Percentiles rank a stretch among this genome's conserved stretches.
phyloP scores from a whole-genome alignment of 2,329 filamentous ascomycete species.

The Acarospora socialis region DNA sequence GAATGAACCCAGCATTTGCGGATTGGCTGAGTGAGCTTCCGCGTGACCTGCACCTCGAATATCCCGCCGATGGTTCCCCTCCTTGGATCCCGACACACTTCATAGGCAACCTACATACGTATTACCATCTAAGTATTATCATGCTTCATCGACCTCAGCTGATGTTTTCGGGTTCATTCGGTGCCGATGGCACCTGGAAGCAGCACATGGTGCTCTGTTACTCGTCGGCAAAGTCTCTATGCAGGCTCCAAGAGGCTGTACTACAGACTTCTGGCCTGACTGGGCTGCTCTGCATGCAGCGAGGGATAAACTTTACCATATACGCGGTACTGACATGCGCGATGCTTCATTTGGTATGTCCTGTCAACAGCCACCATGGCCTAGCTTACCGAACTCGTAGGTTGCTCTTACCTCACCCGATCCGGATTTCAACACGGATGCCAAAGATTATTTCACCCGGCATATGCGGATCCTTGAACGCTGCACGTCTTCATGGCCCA shows the following conservation, averaged over 20 bases:
- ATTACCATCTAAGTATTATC: conserved; percentile 74
- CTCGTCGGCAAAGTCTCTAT: conserved; percentile 68
- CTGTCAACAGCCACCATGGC: conserved; percentile 14
- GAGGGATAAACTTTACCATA: conserved; percentile 91
- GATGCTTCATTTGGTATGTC: conserved; percentile 69
- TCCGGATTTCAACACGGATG: conserved; percentile 70
- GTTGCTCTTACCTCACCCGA: conserved; percentile 89
- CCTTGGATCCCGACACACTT: conserved; percentile 81
- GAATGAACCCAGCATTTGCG: conserved; percentile 62
- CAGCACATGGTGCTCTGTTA: conserved; percentile 79
- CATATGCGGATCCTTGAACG: conserved; percentile 90
- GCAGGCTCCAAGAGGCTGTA: conserved; percentile 73
- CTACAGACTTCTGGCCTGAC: conserved; percentile 61
- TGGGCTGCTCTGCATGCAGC: conserved; percentile 79
- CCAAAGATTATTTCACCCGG: conserved; percentile 75
- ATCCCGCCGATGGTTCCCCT: conserved; percentile 61
- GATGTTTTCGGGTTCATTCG: conserved; percentile 58
- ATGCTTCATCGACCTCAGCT: conserved; percentile 81
- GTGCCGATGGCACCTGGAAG: conserved; percentile 64
- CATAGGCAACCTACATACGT: conserved; percentile 75
- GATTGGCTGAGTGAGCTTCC: conserved; percentile 67
- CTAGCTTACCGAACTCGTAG: conserved; percentile 30
- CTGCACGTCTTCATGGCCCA: conserved; percentile 69
- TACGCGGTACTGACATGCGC: conserved; percentile 84
- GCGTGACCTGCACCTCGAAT: conserved; percentile 60